Percentiles rank a stretch among this genome's conserved stretches.
These are phyloP conservation scores for Huntiella decipiens DNA, from an alignment of 2,329 filamentous ascomycete species.

Conservation along the genomic window DNA sequence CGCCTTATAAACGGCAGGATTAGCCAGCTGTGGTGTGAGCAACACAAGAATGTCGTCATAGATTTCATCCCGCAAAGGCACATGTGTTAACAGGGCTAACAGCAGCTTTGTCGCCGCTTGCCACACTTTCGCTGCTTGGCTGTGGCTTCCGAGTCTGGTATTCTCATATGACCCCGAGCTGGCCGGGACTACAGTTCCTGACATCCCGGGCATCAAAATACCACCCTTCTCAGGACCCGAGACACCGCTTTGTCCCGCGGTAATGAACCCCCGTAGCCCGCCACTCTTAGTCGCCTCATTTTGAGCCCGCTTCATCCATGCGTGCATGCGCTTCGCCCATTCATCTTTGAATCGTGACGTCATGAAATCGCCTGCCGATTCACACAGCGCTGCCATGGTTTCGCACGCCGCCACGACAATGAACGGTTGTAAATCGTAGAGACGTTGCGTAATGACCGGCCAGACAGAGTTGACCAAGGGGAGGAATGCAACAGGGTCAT, in stretches of 20 bases:
- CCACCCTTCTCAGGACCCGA: no score
- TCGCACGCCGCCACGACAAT: slow-evolving; percentile 52
- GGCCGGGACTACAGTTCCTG: not conserved
- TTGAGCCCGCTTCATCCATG: slow-evolving; percentile 22
- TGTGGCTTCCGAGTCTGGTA: slow-evolving; percentile 34
- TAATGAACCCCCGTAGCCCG: slow-evolving; percentile 12
- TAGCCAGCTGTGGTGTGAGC: slow-evolving; percentile 31
- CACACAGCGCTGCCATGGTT: slow-evolving; percentile 49
- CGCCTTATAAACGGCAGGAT: slow-evolving; percentile 31
- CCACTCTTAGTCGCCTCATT: slow-evolving; percentile 17
- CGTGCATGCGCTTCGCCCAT: slow-evolving; percentile 37
- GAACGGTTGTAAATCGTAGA: slow-evolving; percentile 48
- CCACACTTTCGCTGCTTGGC: slow-evolving; percentile 45
- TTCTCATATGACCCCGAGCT: slow-evolving; percentile 1
- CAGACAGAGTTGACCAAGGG: slow-evolving; percentile 81
- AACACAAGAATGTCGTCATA: slow-evolving; percentile 55
- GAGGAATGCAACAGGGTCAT: slow-evolving; percentile 65
- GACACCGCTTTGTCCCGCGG: not conserved
- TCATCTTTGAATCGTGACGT: slow-evolving; percentile 53
- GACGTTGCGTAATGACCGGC: slow-evolving; percentile 56
- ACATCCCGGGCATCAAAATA: slow-evolving; percentile 2
- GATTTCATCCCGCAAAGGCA: slow-evolving; percentile 45
- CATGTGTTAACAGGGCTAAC: slow-evolving; percentile 38
- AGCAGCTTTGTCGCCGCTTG: slow-evolving; percentile 40
- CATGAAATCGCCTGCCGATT: slow-evolving; percentile 64